These are phyloP conservation scores for Colletotrichum filicis DNA, from an alignment of 2,329 filamentous ascomycete genomes.

Conservation along the genomic window DNA sequence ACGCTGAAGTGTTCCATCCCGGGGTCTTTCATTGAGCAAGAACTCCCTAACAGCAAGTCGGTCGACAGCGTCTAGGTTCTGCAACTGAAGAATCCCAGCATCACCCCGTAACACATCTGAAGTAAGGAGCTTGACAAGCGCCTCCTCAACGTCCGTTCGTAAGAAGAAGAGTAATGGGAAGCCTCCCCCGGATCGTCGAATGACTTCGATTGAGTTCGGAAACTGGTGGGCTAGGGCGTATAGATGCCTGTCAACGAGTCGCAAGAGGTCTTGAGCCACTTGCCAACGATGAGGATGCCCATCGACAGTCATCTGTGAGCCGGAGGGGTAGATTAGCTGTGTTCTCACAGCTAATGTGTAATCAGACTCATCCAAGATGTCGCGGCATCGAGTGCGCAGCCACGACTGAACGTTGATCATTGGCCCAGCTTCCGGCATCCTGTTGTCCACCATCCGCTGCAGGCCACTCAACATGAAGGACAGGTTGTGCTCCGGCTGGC, in stretches of 20 bases:
- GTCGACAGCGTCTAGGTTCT: slow-evolving; percentile 44
- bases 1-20: slow-evolving; percentile 36
- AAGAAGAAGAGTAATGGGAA: slow-evolving; percentile 71
- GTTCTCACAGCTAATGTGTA: slow-evolving; percentile 64
- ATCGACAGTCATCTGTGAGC: slow-evolving; percentile 59
- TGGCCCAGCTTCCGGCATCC: slow-evolving; percentile 49
- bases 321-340: slow-evolving; percentile 68
- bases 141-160: slow-evolving; percentile 55
- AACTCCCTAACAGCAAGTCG: slow-evolving; percentile 40
- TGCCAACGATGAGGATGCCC: slow-evolving; percentile 65
- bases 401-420: slow-evolving; percentile 65
- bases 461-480: slow-evolving; percentile 73
- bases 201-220: slow-evolving; percentile 58
- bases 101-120: slow-evolving; percentile 49
- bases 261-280: slow-evolving; percentile 52
- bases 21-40: slow-evolving; percentile 41
- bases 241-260: slow-evolving; percentile 51
- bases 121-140: slow-evolving; percentile 51
- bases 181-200: slow-evolving; percentile 45
- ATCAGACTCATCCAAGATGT: slow-evolving; percentile 75
- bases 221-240: slow-evolving; percentile 49
- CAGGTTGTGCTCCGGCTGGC: slow-evolving; percentile 71
- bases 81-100: slow-evolving; percentile 44
- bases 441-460: slow-evolving; percentile 63
- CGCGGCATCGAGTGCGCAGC: slow-evolving; percentile 61